phyloP scores from a whole-genome alignment of 257 asterid species.

The Nicotiana otophora region DNA sequence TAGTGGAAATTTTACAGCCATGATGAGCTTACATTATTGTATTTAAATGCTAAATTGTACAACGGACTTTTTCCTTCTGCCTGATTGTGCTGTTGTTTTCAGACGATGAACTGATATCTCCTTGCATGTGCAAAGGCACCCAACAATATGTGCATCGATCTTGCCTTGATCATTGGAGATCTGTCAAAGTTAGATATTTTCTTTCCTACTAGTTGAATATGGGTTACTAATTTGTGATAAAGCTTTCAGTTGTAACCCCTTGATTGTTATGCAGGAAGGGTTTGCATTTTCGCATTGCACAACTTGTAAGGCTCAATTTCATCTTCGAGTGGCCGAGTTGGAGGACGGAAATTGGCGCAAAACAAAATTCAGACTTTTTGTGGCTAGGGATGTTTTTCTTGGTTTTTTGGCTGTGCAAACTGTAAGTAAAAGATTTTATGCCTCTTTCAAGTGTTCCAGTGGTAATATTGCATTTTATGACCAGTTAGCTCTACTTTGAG shows the following conservation, averaged over 20 bases:
- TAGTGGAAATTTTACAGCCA: background rate
- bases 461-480: background rate
- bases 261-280: conserved; percentile 40
- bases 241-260: background rate
- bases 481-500: background rate
- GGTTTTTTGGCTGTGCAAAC: conserved; percentile 50
- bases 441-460: background rate
- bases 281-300: conserved; percentile 63
- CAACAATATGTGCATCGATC: conserved; percentile 58
- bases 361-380: conserved; percentile 47
- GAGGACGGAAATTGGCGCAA: conserved; percentile 45
- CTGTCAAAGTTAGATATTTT: conserved; percentile 38
- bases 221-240: background rate
- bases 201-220: background rate
- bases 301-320: conserved; percentile 55
- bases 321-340: conserved; percentile 35
- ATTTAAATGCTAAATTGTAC: background rate
- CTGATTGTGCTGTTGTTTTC: conserved; percentile 9
- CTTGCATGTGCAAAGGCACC: conserved; percentile 62
- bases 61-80: background rate
- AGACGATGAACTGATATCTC: conserved; percentile 49
- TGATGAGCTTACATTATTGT: background rate
- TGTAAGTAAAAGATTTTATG: conserved; percentile 25
- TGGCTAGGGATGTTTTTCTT: conserved; percentile 50
- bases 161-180: conserved; percentile 63